Evolutionary conservation across 1,139 yeast species (phyloP), one percentile per base, ranked within the genome.

Genomic region (Pichia sp.): DNA sequence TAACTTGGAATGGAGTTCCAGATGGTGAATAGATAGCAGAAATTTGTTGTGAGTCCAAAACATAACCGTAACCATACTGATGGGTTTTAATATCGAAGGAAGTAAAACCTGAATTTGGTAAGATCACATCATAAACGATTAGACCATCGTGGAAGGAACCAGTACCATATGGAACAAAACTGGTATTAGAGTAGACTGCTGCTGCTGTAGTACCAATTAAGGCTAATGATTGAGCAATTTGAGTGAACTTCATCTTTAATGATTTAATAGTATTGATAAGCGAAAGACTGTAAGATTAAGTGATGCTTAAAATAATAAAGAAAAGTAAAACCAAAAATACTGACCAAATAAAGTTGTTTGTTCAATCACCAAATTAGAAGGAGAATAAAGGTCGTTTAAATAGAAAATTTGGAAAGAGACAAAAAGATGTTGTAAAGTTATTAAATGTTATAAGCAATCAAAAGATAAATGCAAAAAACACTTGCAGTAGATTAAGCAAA

Each of bases 41-140:
- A 12, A 46, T 24, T 10, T 39, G 5, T 7, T 39, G 32, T 41
- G 54, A 49, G 16, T 36, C 28, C 36, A 45, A 55, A 23, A 46
- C 32, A 47, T 48, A 57, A 46, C 57, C 59, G 39, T 49, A 50
- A 47, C 45, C 52, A 22, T 50, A 46, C 16, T 16, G 16, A 40
- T 51, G 57, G 25, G 53, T 46, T 36, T 47, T 42, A 43, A 56
- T 42, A 36, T 51, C 51, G 40, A 56, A 43, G n/a, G 49, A 29
- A 23, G 29, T 24, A 45, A 53, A 55, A 33, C 50, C 51, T 33
- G 54, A 42, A 32, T 48, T 53, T 45, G 60, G 60, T 12, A 55
- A 46, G 35, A 45, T 39, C 5, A 57, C 32, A 28, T 53, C 46
- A 47, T 53, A 54, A 48, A 45, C 46, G 25, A 53, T 42, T 16